These are phyloP conservation scores for Xylaria sp. DNA, from an alignment of 2,329 filamentous ascomycete species.

Conservation along the genomic window DNA sequence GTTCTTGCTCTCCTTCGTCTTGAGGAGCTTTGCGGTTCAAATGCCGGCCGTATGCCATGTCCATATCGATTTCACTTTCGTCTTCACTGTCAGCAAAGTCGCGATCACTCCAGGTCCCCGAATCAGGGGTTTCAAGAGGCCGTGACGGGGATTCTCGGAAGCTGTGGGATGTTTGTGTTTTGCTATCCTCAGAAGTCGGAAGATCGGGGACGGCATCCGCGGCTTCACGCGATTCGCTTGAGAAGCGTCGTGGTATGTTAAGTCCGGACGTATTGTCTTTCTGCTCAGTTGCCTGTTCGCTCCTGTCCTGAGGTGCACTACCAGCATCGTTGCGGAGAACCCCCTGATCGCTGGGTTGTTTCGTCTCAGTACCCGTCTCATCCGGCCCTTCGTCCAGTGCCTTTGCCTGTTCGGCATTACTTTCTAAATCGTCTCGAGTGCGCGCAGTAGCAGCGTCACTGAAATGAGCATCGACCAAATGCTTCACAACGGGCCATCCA, in stretches of 20 bases:
- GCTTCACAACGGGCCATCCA: constrained; percentile 96
- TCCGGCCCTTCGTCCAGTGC: constrained; percentile 66
- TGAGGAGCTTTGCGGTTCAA: constrained; percentile 25
- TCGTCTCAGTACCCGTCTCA: constrained; percentile 71
- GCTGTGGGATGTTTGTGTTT: constrained; percentile 40
- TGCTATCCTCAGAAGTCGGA: constrained; percentile 47
- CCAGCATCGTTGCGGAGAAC: background rate
- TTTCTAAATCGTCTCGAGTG: constrained; percentile 74
- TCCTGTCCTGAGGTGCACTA: constrained; percentile 5
- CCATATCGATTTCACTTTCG: constrained; percentile 55
- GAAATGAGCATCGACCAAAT: constrained; percentile 95
- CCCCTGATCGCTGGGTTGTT: constrained; percentile 48
- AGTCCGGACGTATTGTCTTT: background rate
- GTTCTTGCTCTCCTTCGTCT: constrained; percentile 36
- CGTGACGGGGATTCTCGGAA: constrained; percentile 44
- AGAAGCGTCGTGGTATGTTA: constrained; percentile 40
- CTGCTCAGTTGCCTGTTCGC: background rate
- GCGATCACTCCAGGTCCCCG: constrained; percentile 72
- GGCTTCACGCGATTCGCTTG: constrained; percentile 53
- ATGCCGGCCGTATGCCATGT: constrained; percentile 44
- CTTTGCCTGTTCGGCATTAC: constrained; percentile 75
- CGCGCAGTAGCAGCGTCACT: constrained; percentile 75
- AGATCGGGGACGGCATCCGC: constrained; percentile 61
- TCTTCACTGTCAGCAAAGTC: constrained; percentile 69
- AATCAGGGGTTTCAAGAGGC: constrained; percentile 58